Conservation (phyloP, 257 asterid species). For the Lavandula angustifolia region DNA sequence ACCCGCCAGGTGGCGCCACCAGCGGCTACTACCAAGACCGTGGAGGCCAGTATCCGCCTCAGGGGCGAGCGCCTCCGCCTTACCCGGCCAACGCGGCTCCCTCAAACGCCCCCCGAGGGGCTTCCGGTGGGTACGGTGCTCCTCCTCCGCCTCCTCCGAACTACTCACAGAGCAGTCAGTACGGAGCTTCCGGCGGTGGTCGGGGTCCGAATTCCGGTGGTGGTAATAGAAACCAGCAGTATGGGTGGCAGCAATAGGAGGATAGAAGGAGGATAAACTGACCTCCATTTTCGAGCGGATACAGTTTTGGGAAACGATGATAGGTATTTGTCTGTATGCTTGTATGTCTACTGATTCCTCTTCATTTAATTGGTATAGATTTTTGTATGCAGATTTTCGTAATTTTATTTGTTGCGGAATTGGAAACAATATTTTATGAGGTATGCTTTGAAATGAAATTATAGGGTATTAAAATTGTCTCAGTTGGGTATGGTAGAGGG, state of each 20-base stretch:
- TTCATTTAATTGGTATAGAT: neutral
- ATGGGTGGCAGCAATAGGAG: conserved; percentile 79
- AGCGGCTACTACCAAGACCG: conserved; percentile 81
- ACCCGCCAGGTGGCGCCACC: conserved; percentile 66
- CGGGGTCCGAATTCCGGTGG: conserved; percentile 65
- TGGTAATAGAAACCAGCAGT: conserved; percentile 82
- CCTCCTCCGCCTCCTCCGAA: conserved; percentile 43
- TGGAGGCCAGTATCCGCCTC: conserved; percentile 77
- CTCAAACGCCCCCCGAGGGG: conserved; percentile 64
- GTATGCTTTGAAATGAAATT: too few species aligned
- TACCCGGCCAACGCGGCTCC: conserved; percentile 61
- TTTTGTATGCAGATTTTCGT: neutral
- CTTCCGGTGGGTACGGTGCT: conserved; percentile 60
- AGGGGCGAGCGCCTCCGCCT: conserved; percentile 66
- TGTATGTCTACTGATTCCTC: conserved; percentile 25
- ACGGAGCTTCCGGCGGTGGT: conserved; percentile 71
- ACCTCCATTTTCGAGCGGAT: conserved; percentile 14
- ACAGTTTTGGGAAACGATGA: conserved; percentile 21
- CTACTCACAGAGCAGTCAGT: conserved; percentile 70
- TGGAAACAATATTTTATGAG: too few species aligned
- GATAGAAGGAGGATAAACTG: neutral
- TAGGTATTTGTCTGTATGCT: conserved; percentile 4
- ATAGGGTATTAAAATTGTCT: too few species aligned
- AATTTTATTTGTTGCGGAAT: too few species aligned
- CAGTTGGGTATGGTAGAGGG: neutral